These are phyloP conservation scores for Chrysoporthe cubensis DNA, from an alignment of 2,329 filamentous ascomycete genomes.

Conservation along the genomic window DNA sequence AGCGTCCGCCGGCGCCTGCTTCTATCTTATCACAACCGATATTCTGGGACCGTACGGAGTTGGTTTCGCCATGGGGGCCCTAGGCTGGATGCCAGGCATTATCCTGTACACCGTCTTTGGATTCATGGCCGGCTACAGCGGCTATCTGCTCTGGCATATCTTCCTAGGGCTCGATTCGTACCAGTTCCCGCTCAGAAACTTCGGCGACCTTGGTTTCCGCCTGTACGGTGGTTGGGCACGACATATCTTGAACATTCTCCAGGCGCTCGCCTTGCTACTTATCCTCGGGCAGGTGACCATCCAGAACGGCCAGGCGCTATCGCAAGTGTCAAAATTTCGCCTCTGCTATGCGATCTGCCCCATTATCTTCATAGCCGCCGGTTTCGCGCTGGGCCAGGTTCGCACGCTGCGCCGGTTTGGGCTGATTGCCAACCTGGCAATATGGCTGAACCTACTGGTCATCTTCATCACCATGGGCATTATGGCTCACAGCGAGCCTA, in stretches of 20 bases:
- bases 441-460: conserved; percentile 59
- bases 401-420: conserved; percentile 57
- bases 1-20: conserved; percentile 48
- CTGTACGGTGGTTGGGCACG: conserved; percentile 48
- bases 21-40: conserved; percentile 54
- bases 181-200: conserved; percentile 49
- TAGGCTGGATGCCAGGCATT: conserved; percentile 45
- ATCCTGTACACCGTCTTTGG: conserved; percentile 51
- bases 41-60: conserved; percentile 49
- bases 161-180: conserved; percentile 52
- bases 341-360: conserved; percentile 58
- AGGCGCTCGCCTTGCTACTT: conserved; percentile 52
- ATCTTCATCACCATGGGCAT: conserved; percentile 61
- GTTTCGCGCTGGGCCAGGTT: conserved; percentile 59
- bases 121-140: conserved; percentile 45
- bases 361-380: conserved; percentile 53
- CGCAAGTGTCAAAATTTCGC: conserved; percentile 52
- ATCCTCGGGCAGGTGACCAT: conserved; percentile 57
- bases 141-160: conserved; percentile 48
- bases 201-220: conserved; percentile 53
- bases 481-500: conserved; percentile 52
- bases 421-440: conserved; percentile 58
- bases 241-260: conserved; percentile 51
- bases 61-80: conserved; percentile 38
- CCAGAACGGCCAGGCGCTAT: conserved; percentile 57